Evolutionary conservation across 2,329 filamentous ascomycete species (phyloP).

Genomic region (Teratosphaeria destructans): DNA sequence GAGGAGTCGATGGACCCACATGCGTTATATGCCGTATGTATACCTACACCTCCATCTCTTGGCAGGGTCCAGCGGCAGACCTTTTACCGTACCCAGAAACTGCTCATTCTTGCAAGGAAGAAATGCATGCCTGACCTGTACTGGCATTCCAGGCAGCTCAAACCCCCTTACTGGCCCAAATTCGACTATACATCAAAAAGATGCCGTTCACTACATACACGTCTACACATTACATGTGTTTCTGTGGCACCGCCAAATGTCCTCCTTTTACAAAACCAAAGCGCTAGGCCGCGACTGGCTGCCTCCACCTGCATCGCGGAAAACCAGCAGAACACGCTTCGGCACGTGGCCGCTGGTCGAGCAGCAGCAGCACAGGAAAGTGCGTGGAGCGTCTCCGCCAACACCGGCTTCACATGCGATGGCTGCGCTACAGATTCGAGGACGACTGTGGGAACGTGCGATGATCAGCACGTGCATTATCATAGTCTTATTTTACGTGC

Average conservation of each 20-base stretch:
- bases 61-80: too few species aligned
- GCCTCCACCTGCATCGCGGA: slow-evolving; percentile 1
- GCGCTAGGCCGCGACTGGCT: slow-evolving; percentile 4
- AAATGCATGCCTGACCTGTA: too few species aligned
- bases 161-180: too few species aligned
- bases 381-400: neutral
- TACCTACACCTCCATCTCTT: too few species aligned
- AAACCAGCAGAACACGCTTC: neutral
- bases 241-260: neutral
- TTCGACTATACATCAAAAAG: too few species aligned
- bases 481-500: neutral
- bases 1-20: too few species aligned
- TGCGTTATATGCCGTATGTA: too few species aligned
- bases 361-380: neutral
- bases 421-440: neutral
- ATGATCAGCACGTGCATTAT: neutral
- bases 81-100: too few species aligned
- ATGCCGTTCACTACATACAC: too few species aligned
- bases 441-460: slow-evolving; percentile 2
- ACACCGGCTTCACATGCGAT: neutral
- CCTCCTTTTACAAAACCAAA: slow-evolving; percentile 5
- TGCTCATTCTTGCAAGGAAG: too few species aligned
- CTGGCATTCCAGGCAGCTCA: too few species aligned
- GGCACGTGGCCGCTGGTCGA: neutral
- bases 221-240: too few species aligned